Conservation (phyloP, 2,329 filamentous ascomycete genomes). For the Lachnellula suecica region DNA sequence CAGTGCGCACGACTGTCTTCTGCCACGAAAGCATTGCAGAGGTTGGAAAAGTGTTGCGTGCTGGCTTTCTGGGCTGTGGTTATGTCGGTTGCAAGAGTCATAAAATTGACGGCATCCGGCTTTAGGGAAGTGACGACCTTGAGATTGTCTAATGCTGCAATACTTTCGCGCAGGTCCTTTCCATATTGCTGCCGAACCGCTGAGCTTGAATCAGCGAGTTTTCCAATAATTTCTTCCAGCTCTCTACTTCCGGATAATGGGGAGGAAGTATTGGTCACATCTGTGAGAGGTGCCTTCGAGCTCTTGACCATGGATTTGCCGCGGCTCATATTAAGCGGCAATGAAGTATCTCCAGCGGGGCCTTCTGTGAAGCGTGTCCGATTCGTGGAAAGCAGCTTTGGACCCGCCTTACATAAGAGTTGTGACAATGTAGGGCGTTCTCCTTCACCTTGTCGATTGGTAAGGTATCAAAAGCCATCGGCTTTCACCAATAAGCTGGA, state of each 20-base stretch:
- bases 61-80: neutral
- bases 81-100: constrained; percentile 5
- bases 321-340: no score
- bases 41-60: neutral
- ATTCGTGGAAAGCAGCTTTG: no score
- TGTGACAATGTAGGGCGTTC: no score
- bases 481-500: no score
- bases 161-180: constrained; percentile 35
- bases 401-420: no score
- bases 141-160: constrained; percentile 29
- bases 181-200: constrained; percentile 39
- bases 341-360: no score
- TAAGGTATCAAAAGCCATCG: no score
- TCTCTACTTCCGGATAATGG: constrained; percentile 13
- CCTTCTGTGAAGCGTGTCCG: no score
- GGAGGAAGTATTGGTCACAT: no score
- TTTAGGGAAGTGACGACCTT: neutral
- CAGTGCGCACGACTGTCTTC: constrained; percentile 28
- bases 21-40: constrained; percentile 9
- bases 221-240: constrained; percentile 31
- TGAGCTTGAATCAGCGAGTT: constrained; percentile 31
- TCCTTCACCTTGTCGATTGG: no score
- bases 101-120: neutral
- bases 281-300: no score
- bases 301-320: no score